These are phyloP conservation scores for Salmacisia buchloeana DNA, from an alignment of 1,284 basidiomycete species.

Conservation along the genomic window DNA sequence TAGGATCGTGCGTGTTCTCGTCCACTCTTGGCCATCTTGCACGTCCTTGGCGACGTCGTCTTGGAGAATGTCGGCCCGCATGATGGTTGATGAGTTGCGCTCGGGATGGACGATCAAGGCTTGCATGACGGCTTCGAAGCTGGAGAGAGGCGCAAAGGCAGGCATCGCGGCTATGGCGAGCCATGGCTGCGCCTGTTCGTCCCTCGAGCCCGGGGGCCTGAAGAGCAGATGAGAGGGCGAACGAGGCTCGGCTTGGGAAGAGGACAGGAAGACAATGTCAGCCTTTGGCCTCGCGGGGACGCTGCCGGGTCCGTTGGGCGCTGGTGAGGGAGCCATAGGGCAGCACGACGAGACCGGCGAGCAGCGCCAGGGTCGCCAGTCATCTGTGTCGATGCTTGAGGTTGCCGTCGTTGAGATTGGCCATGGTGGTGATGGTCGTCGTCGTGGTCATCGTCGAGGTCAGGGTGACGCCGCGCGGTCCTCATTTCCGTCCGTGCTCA, in stretches of 20 bases:
- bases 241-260: not conserved
- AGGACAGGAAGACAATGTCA: not conserved
- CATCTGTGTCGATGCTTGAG: no score
- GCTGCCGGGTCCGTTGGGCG: no score
- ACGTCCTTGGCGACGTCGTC: slow-evolving; percentile 1
- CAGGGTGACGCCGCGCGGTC: not conserved
- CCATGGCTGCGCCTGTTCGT: not conserved
- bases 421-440: no score
- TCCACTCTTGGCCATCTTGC: not conserved
- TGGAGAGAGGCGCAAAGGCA: slow-evolving; percentile 22
- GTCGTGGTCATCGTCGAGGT: no score
- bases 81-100: slow-evolving; percentile 38
- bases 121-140: slow-evolving; percentile 34
- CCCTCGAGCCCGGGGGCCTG: not conserved
- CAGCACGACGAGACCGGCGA: not conserved
- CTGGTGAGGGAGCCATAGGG: no score
- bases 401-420: no score
- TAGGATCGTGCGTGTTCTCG: not conserved
- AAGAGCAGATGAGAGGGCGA: not conserved
- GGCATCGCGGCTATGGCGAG: not conserved
- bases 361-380: not conserved
- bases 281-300: not conserved
- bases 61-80: slow-evolving; percentile 36
- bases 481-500: not conserved
- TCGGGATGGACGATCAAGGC: slow-evolving; percentile 41